Evolutionary conservation across 768 basidiomycete genomes (phyloP), one percentile per base, ranked within the genome.

Genomic region (Tephrocybe rancida): DNA sequence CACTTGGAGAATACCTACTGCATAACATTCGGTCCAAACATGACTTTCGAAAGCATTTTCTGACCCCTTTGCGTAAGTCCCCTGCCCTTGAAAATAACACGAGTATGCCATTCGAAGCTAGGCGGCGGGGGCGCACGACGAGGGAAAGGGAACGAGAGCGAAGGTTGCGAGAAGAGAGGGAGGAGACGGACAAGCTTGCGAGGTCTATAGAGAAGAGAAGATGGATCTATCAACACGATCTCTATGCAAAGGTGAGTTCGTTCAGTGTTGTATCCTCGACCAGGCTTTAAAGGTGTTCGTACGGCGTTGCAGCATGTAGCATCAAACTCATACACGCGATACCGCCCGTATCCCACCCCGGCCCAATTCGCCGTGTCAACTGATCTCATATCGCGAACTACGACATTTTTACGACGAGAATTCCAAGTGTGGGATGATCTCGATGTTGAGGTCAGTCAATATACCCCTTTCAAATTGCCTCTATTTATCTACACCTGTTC

Each of bases 181-280:
- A 84, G 48, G 81, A 85, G 52, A 76, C 71, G 2, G 91, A 93
- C 66, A 84, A 83, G 49, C 77, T 96, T 25, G 87, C 94, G 53
- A 72, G 83, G 10, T 89, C 92, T 1, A 82, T 96, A 35, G 77
- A 79, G 27, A 81, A 80, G 57, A 76, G 95, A 42, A 77, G 84
- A 55, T 90, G 90, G 88, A 75, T 97, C 21, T 97, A 96, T 64
- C 74, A 82, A 37, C 84, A 92, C 57, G 70, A 83, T 54, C 70
- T 95, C 5, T 96, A 90, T 63, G 92, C 88, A 13, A 97, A 96
- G 81, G 94, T 92, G n/a, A n/a, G n/a, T n/a, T n/a, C n/a, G n/a
- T n/a, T n/a, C n/a, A n/a, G n/a, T n/a, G n/a, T 22, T 7, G 41
- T 42, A 5, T 42, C n/a, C 1, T 22, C 16, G 25, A n/a, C 13